A percentile compares a stretch with the other conserved stretches of the same genome.
Evolutionary conservation across 305 asterid genomes (phyloP).

Genomic region (Nicotiana rustica): DNA sequence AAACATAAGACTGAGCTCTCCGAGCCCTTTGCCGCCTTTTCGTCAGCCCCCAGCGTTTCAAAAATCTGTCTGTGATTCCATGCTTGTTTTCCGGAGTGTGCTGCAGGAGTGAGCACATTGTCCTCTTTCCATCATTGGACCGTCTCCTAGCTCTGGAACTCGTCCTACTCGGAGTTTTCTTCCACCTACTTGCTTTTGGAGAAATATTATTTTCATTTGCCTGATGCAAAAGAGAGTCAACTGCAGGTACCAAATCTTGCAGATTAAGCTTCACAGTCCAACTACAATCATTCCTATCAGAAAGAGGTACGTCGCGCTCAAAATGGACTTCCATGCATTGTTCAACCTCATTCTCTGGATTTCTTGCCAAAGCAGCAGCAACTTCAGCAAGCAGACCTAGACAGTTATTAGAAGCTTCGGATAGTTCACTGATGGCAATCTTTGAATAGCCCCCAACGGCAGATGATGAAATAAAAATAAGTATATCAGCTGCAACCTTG

Average conservation of each 20-base stretch:
- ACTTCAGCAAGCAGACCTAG: conserved; percentile 41
- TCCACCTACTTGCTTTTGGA: conserved; percentile 28
- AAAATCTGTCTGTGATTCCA: conserved; percentile 1
- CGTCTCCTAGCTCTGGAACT: conserved; percentile 34
- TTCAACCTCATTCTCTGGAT: conserved; percentile 27
- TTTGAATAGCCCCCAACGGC: conserved; percentile 29
- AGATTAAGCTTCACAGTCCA: conserved; percentile 27
- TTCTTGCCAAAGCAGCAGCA: conserved; percentile 20
- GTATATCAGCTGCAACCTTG: conserved; percentile 61
- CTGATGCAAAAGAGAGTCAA: conserved; percentile 7
- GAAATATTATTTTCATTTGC: conserved; percentile 25
- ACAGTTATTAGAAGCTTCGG: conserved; percentile 39
- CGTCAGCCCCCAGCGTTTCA: conserved; percentile 42
- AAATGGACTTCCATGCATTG: conserved; percentile 19
- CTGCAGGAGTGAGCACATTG: conserved; percentile 33
- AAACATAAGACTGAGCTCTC: conserved; percentile 30
- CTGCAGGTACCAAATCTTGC: conserved; percentile 33
- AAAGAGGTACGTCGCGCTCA: neutral
- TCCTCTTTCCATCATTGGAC: neutral
- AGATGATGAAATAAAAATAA: conserved; percentile 51
- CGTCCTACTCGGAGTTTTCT: conserved; percentile 41
- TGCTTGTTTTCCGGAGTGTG: conserved; percentile 33
- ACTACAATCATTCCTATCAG: conserved; percentile 22
- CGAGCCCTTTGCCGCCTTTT: conserved; percentile 40
- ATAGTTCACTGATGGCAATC: conserved; percentile 31